A percentile compares a stretch with the other conserved stretches of the same genome.
Evolutionary conservation across 1,284 basidiomycete species (phyloP).

Genomic region (Moesziomyces aphidis): DNA sequence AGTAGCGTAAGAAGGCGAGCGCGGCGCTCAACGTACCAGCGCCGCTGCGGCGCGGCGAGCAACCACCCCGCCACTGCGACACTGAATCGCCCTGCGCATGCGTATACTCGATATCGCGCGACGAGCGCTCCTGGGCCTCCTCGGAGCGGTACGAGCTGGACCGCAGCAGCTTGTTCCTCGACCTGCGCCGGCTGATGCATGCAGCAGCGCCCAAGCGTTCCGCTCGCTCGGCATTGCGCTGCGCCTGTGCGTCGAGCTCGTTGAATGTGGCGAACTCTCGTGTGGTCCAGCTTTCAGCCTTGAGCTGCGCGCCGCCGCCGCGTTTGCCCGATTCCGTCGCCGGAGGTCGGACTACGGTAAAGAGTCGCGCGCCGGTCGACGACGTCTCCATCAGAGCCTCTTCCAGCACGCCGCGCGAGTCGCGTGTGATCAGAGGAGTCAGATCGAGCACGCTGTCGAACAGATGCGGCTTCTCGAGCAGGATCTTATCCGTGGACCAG

Average conservation of each 20-base stretch:
- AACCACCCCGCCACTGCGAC: slow-evolving; percentile 39
- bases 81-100: slow-evolving; percentile 16
- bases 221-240: slow-evolving; percentile 34
- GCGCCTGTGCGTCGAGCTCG: slow-evolving; percentile 51
- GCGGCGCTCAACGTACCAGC: slow-evolving; percentile 34
- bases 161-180: slow-evolving; percentile 14
- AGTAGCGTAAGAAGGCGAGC: slow-evolving; percentile 47
- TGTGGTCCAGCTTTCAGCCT: slow-evolving; percentile 50
- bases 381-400: slow-evolving; percentile 24
- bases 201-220: slow-evolving; percentile 17
- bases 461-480: slow-evolving; percentile 55
- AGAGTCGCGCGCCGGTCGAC: slow-evolving; percentile 13
- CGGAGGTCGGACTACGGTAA: slow-evolving; percentile 11
- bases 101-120: slow-evolving; percentile 13
- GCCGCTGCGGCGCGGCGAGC: slow-evolving; percentile 21
- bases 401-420: slow-evolving; percentile 28
- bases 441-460: slow-evolving; percentile 59
- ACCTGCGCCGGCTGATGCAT: slow-evolving; percentile 27
- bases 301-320: slow-evolving; percentile 19
- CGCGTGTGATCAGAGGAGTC: slow-evolving; percentile 31
- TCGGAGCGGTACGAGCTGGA: slow-evolving; percentile 12
- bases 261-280: slow-evolving; percentile 56
- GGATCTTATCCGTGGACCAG: slow-evolving; percentile 58
- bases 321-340: neutral
- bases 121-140: slow-evolving; percentile 5